Evolutionary conservation across 2,329 filamentous ascomycete species (phyloP), one percentile per base, ranked within the genome.

Genomic region (Sporothrix mexicana): DNA sequence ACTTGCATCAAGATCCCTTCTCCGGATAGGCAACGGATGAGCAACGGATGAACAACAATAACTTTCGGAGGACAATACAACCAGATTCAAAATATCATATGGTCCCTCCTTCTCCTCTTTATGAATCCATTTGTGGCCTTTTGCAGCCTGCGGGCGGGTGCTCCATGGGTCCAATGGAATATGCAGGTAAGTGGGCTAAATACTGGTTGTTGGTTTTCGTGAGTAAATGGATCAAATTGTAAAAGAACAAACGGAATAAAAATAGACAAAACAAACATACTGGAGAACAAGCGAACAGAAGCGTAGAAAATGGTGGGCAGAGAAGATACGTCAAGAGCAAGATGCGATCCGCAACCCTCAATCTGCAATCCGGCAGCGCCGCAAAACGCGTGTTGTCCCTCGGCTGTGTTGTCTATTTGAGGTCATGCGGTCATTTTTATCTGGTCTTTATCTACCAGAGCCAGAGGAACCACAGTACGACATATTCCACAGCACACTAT

Each of bases 401-500:
- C 55, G 59, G 13, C 45, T 36, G 43, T 45, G 64, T 53, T 45
- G 49, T 45, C 49, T 17, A 69, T 12, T 47, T 47, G 9, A 51
- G 51, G 67, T 69, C 70, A 66, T 51, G 17, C 12, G 59, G 59
- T 20, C 30, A 20, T 20, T 7, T 49, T 61, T 13, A 17, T 53
- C 23, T 67, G 23, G 10, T 3, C 20, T 6, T 8, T 17, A 23
- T 59, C 25, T 43, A 23, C 15, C 57, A 57, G 30, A 36, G n/a
- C n/a, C n/a, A 36, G 7, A 36, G 7, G 3, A 36, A 36, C 3
- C 30, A 36, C 30, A 36, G 59, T 23, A n/a, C n/a, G n/a, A n/a
- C n/a, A n/a, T n/a, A 59, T 41, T 59, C 25, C 55, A 59, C 13
- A 57, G 51, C 47, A 59, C 25, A 59, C 13, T 59, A 59, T 59